Percentiles rank a stretch among this genome's conserved stretches.
phyloP scores from a whole-genome alignment of 208 protist species.

The Phytomonas sp. region DNA sequence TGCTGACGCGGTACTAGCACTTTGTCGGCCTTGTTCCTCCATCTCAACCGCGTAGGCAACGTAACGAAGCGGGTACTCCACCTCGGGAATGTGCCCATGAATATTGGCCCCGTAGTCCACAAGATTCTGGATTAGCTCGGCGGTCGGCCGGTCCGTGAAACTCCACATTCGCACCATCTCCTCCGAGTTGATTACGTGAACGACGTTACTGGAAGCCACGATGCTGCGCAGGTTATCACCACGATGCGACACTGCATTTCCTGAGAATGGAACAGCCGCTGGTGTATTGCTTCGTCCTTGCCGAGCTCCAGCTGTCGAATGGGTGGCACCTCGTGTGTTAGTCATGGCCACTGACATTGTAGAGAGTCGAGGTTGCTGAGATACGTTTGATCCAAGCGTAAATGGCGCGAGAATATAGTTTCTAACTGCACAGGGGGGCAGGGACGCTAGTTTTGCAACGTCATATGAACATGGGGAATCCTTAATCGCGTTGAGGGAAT shows the following conservation, averaged over 20 bases:
- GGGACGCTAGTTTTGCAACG: slow-evolving; percentile 20
- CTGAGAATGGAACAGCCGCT: neutral
- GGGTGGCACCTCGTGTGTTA: neutral
- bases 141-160: slow-evolving; percentile 31
- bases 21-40: neutral
- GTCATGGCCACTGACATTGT: neutral
- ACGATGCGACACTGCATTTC: neutral
- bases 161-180: slow-evolving; percentile 33
- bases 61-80: slow-evolving; percentile 36
- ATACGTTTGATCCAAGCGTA: slow-evolving; percentile 1
- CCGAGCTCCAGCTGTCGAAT: neutral
- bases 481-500: slow-evolving; percentile 36
- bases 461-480: slow-evolving; percentile 19
- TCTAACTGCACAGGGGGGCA: slow-evolving; percentile 31
- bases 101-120: slow-evolving; percentile 31
- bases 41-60: slow-evolving; percentile 29
- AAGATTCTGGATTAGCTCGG: slow-evolving; percentile 39
- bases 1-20: neutral
- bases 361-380: neutral
- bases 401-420: slow-evolving; percentile 76
- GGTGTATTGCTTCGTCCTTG: neutral
- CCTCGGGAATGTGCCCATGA: slow-evolving; percentile 38
- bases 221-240: neutral
- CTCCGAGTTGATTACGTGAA: neutral
- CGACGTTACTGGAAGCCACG: neutral